Conservation (phyloP, 2,329 filamentous ascomycete genomes). For the Alternaria longipes region DNA sequence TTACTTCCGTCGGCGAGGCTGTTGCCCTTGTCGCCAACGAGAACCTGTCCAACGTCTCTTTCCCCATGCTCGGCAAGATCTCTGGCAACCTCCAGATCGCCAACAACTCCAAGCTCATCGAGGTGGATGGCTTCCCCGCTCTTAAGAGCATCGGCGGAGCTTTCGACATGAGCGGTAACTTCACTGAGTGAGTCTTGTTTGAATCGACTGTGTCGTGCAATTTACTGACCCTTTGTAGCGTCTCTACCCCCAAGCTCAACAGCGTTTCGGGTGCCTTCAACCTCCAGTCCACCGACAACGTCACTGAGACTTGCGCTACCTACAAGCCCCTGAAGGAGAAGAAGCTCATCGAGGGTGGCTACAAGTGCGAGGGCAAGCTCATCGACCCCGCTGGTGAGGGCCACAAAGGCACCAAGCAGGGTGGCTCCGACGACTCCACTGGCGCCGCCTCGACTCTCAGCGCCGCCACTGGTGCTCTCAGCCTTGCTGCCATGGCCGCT, state of each 20-base stretch:
- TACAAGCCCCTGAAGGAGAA: conserved; percentile 56
- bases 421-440: conserved; percentile 29
- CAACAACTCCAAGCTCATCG: conserved; percentile 82
- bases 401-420: conserved; percentile 46
- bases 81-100: conserved; percentile 84
- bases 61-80: conserved; percentile 73
- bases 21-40: conserved; percentile 67
- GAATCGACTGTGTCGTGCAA: not conserved
- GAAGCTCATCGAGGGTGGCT: conserved; percentile 55
- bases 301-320: conserved; percentile 51
- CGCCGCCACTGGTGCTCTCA: conserved; percentile 54
- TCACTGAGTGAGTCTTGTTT: conserved; percentile 72
- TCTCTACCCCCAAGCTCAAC: conserved; percentile 68
- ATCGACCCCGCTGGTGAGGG: conserved; percentile 49
- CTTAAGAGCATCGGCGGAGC: conserved; percentile 78
- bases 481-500: conserved; percentile 58
- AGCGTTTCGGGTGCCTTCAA: conserved; percentile 61
- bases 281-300: conserved; percentile 57
- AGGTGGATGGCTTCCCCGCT: conserved; percentile 72
- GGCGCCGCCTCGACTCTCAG: conserved; percentile 54
- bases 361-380: conserved; percentile 53
- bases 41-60: conserved; percentile 74
- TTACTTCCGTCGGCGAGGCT: conserved; percentile 70
- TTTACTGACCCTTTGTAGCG: conserved; percentile 62
- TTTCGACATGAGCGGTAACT: conserved; percentile 84